A percentile compares a stretch with the other conserved stretches of the same genome.
Conservation (phyloP, 2,329 filamentous ascomycete genomes). For the Fusarium penzigii region DNA sequence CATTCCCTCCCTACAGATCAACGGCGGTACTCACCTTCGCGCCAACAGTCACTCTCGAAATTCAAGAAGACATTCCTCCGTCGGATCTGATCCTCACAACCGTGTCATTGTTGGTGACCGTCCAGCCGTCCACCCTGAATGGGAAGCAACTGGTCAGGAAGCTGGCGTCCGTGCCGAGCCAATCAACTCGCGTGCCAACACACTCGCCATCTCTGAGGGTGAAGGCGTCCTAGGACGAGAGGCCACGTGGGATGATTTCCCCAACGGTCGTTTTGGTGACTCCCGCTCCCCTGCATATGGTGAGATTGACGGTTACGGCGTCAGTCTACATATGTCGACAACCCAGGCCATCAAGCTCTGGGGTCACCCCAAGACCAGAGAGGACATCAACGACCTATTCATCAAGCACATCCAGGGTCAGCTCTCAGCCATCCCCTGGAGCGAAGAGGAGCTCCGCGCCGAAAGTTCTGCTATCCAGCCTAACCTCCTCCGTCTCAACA, state of each 20-base stretch:
- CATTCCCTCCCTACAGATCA: conserved; percentile 43
- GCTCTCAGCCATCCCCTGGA: conserved; percentile 86
- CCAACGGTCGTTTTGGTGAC: conserved; percentile 94
- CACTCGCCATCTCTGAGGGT: conserved; percentile 90
- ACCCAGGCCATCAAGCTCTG: conserved; percentile 81
- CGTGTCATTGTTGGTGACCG: conserved; percentile 76
- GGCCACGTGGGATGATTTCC: conserved; percentile 98
- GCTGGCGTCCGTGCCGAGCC: conserved; percentile 73
- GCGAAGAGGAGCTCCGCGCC: conserved; percentile 80
- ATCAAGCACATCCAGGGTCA: conserved; percentile 77
- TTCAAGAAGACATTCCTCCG: conserved; percentile 69
- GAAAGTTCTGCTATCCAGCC: conserved; percentile 82
- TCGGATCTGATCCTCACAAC: conserved; percentile 85
- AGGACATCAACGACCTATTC: conserved; percentile 81
- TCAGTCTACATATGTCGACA: conserved; percentile 90
- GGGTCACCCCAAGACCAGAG: conserved; percentile 70
- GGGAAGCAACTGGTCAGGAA: conserved; percentile 74
- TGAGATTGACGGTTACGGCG: conserved; percentile 97
- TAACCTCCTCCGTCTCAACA: conserved; percentile 74
- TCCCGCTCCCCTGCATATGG: conserved; percentile 91
- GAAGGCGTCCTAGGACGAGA: conserved; percentile 87
- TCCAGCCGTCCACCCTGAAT: conserved; percentile 59
- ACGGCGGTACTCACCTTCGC: conserved; percentile 43
- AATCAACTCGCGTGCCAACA: conserved; percentile 78
- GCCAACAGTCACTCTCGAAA: conserved; percentile 36